These are phyloP conservation scores for Pythium biforme DNA, from an alignment of 352 stramenopile genomes.

Conservation along the genomic window DNA sequence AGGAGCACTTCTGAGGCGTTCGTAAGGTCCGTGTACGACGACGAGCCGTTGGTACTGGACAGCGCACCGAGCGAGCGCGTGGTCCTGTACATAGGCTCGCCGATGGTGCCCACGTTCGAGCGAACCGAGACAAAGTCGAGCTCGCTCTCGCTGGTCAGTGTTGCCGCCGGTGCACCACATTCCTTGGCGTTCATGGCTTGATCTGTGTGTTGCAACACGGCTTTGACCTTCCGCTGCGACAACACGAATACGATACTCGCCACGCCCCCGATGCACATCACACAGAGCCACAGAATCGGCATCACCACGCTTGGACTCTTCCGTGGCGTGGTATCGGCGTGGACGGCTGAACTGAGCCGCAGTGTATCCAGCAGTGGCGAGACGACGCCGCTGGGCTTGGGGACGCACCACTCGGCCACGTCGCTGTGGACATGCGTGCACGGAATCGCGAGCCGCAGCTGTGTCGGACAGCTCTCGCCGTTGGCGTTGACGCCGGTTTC, in stretches of 20 bases:
- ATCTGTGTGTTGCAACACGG: background rate
- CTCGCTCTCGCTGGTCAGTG: slow-evolving; percentile 8
- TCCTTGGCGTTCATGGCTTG: slow-evolving; percentile 9
- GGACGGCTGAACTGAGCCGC: background rate
- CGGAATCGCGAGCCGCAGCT: slow-evolving; percentile 39
- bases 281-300: slow-evolving; percentile 13
- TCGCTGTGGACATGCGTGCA: slow-evolving; percentile 32
- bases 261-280: slow-evolving; percentile 6
- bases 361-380: slow-evolving; percentile 23
- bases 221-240: background rate
- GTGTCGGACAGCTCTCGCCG: slow-evolving; percentile 22
- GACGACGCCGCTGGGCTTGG: slow-evolving; percentile 30
- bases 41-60: slow-evolving; percentile 4
- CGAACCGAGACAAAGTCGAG: slow-evolving; percentile 12
- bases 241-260: slow-evolving; percentile 3
- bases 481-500: background rate
- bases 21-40: slow-evolving; percentile 46
- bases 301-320: slow-evolving; percentile 5
- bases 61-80: slow-evolving; percentile 1
- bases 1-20: slow-evolving; percentile 45
- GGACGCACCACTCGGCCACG: slow-evolving; percentile 39
- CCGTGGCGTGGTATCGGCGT: background rate
- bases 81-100: background rate
- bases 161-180: background rate
- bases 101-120: background rate